Evolutionary conservation across 805 yeast species (phyloP), one percentile per base, ranked within the genome.

Genomic region (Saccharomycodes ludwigii): DNA sequence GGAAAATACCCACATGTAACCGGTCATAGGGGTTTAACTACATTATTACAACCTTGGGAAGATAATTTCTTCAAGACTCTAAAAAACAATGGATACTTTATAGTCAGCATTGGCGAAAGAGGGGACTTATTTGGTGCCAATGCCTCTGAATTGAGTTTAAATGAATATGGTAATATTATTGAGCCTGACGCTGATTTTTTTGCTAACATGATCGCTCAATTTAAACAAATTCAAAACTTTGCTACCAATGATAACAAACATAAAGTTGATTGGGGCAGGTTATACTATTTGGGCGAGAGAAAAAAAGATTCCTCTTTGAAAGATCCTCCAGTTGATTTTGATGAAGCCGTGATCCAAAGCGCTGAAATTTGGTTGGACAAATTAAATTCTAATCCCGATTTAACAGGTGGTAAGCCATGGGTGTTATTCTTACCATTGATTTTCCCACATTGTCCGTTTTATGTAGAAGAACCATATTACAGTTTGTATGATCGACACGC

Each of bases 391-490:
- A 21, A 30, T 24, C 20, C 33, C 9, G n/a, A n/a, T n/a, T n/a
- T n/a, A n/a, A 37, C 42, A 4, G 20, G 22, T 9, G 33, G 30
- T 8, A 32, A 39, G 16, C 44, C 44, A 6, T 40, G 44, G 44
- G 35, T 40, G 6, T 25, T 40, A 11, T 32, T 40, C 18, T 23
- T 39, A 20, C 42, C 44, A 3, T 30, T 40, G 14, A 18, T 40
- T 18, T 40, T 39, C 31, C 44, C 44, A n/a, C 44, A 39, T 34
- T 33, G 35, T 18, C 44, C 44, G 2, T 40, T 40, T 33, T 30
- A 30, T 1, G 40, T 40, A n/a, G 44, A 39, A 34, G 42, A 39
- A 18, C 42, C 42, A 10, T 40, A 37, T 16, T 40, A 28, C 27
- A 34, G 37, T 13, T 25, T 40, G 39, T 40, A 40, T 28, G 30